Conservation (phyloP, 2,329 filamentous ascomycete species). For the Pseudocercospora cruenta region DNA sequence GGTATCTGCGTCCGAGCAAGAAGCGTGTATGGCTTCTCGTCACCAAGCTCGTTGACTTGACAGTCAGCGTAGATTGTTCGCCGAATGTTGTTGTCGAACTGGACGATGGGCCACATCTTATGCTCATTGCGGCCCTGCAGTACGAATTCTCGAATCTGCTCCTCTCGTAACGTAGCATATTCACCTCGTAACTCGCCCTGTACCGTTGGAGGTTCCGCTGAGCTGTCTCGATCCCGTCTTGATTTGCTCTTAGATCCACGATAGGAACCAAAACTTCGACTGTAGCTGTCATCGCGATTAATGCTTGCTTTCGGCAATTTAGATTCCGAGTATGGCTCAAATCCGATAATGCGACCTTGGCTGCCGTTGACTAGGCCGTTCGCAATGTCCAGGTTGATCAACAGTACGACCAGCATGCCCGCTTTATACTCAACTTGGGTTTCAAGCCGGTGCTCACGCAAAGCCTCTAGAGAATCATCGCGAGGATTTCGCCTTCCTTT, state of each 20-base stretch:
- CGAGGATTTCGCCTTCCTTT: conserved; percentile 19
- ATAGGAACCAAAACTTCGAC: conserved; percentile 8
- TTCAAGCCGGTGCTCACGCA: conserved; percentile 50
- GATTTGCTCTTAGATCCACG: conserved; percentile 7
- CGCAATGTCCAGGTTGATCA: conserved; percentile 53
- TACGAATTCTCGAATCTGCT: conserved; percentile 21
- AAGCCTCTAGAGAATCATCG: conserved; percentile 36
- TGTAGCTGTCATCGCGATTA: not conserved
- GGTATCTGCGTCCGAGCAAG: conserved; percentile 64
- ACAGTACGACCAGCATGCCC: conserved; percentile 58
- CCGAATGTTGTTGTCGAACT: conserved; percentile 55
- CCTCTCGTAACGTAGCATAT: conserved; percentile 21
- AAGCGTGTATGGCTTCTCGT: conserved; percentile 51
- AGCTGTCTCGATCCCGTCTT: conserved; percentile 15
- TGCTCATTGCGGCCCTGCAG: conserved; percentile 18
- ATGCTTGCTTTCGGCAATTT: conserved; percentile 25
- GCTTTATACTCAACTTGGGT: conserved; percentile 51
- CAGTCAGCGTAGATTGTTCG: conserved; percentile 58
- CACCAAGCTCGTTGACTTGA: conserved; percentile 52
- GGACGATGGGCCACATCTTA: conserved; percentile 51
- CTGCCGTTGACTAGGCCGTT: conserved; percentile 53
- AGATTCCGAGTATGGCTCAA: conserved; percentile 20
- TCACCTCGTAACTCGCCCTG: conserved; percentile 25
- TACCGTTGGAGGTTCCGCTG: conserved; percentile 14
- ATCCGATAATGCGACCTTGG: conserved; percentile 52